phyloP scores from a whole-genome alignment of 2,329 filamentous ascomycete species.

The Rhynchosporium graminicola region DNA sequence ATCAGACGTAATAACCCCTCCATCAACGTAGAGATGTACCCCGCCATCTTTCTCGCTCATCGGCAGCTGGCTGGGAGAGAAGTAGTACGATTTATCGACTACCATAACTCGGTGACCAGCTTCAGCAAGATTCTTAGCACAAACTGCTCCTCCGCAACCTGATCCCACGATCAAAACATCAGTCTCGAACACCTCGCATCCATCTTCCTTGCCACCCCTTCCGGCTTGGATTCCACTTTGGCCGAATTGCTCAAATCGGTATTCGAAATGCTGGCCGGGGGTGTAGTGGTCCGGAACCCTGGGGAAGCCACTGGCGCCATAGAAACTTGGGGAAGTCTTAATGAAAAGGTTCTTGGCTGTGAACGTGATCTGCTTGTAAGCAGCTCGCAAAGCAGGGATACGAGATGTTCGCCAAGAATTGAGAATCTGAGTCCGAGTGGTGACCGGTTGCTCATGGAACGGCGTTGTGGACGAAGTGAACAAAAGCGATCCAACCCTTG shows the following conservation, averaged over 20 bases:
- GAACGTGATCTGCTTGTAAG: conserved; percentile 57
- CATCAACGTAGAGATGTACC: conserved; percentile 68
- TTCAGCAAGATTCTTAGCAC: conserved; percentile 77
- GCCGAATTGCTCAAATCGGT: conserved; percentile 38
- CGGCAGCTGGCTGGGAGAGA: conserved; percentile 69
- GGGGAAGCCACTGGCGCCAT: conserved; percentile 56
- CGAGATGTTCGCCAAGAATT: conserved; percentile 62
- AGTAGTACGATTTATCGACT: conserved; percentile 81
- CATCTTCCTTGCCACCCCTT: conserved; percentile 25
- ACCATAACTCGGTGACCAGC: conserved; percentile 76
- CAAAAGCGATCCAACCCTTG: conserved; percentile 61
- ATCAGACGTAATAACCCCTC: conserved; percentile 57
- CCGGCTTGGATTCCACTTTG: conserved; percentile 16
- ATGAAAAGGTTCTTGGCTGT: conserved; percentile 49
- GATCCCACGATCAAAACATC: conserved; percentile 87
- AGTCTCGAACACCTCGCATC: conserved; percentile 64
- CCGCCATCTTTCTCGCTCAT: conserved; percentile 65
- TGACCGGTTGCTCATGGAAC: conserved; percentile 60
- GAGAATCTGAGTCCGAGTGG: conserved; percentile 62
- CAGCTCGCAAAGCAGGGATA: conserved; percentile 53
- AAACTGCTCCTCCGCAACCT: conserved; percentile 81
- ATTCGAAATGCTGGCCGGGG: conserved; percentile 42
- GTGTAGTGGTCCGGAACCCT: conserved; percentile 49
- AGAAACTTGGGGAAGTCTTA: conserved; percentile 56
- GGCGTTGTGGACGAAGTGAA: conserved; percentile 68